These are phyloP conservation scores for Gynandropsis gynandra DNA, from an alignment of 345 rosid genomes.

Conservation along the genomic window DNA sequence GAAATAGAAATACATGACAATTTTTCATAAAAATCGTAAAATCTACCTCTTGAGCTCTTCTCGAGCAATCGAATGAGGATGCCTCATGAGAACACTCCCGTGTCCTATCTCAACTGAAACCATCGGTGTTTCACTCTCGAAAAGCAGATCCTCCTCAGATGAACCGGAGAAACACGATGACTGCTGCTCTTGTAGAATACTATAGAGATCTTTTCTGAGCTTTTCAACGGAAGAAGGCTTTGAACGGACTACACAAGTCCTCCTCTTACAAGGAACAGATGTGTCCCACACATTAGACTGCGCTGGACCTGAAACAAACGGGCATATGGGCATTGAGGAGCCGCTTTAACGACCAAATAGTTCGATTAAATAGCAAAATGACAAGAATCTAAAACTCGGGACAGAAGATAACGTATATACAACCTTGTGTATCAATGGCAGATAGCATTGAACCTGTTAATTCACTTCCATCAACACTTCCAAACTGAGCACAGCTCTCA, in stretches of 20 bases:
- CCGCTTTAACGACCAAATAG: neutral
- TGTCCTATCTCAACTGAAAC: slow-evolving; percentile 96
- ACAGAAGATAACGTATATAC: neutral
- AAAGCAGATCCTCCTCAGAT: slow-evolving; percentile 88
- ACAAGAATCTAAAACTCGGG: neutral
- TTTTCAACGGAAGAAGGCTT: slow-evolving; percentile 87
- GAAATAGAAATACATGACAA: neutral
- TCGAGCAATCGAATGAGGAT: slow-evolving; percentile 71
- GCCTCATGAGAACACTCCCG: slow-evolving; percentile 82
- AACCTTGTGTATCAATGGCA: neutral
- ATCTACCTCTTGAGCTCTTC: slow-evolving; percentile 75
- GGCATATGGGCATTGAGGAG: slow-evolving; percentile 17
- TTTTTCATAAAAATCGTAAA: too few species aligned
- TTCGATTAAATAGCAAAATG: neutral
- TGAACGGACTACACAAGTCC: slow-evolving; percentile 77
- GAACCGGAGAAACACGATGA: slow-evolving; percentile 81
- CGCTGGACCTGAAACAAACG: slow-evolving; percentile 56
- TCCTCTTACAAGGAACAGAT: slow-evolving; percentile 78
- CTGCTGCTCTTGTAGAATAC: slow-evolving; percentile 90
- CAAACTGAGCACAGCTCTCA: slow-evolving; percentile 91
- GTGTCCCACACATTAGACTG: slow-evolving; percentile 89
- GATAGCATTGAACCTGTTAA: slow-evolving; percentile 59
- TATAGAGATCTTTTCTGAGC: slow-evolving; percentile 77
- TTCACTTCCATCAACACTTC: slow-evolving; percentile 74
- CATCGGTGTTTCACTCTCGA: slow-evolving; percentile 84